These are phyloP conservation scores for Tagetes patula DNA, from an alignment of 129 eudicot species.

Conservation along the genomic window DNA sequence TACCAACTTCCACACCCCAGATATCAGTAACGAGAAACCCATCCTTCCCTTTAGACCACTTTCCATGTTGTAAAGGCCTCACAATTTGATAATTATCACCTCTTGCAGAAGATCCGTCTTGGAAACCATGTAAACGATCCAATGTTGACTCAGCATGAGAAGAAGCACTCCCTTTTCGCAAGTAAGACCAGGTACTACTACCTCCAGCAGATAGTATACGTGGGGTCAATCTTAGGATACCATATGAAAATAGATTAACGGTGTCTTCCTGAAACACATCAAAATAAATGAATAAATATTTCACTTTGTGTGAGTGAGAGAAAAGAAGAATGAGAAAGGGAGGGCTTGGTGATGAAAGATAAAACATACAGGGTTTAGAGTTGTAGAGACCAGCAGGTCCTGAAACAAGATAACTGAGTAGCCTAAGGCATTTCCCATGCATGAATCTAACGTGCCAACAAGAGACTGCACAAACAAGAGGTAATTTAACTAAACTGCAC, in stretches of 20 bases:
- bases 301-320: conserved; percentile 3
- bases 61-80: conserved; percentile 79
- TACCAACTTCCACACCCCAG: conserved; percentile 68
- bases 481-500: conserved; percentile 16
- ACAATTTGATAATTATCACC: conserved; percentile 44
- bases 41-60: conserved; percentile 95
- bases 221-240: conserved; percentile 67
- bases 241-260: conserved; percentile 68
- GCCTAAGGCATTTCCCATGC: conserved; percentile 63
- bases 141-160: conserved; percentile 41
- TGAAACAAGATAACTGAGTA: conserved; percentile 83
- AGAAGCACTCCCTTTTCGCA: conserved; percentile 65
- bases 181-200: conserved; percentile 78
- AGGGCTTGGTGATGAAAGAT: conserved; percentile 1
- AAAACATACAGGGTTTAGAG: conserved; percentile 76
- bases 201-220: conserved; percentile 71
- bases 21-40: conserved; percentile 83
- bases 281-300: conserved; percentile 10
- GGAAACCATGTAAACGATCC: conserved; percentile 47
- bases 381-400: conserved; percentile 88
- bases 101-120: conserved; percentile 49
- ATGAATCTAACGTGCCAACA: conserved; percentile 64
- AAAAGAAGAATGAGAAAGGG: background rate
- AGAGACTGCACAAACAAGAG: conserved; percentile 68
- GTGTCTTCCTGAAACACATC: conserved; percentile 74